These are phyloP conservation scores for Lagenidium giganteum DNA, from an alignment of 352 stramenopile genomes.

Conservation along the genomic window DNA sequence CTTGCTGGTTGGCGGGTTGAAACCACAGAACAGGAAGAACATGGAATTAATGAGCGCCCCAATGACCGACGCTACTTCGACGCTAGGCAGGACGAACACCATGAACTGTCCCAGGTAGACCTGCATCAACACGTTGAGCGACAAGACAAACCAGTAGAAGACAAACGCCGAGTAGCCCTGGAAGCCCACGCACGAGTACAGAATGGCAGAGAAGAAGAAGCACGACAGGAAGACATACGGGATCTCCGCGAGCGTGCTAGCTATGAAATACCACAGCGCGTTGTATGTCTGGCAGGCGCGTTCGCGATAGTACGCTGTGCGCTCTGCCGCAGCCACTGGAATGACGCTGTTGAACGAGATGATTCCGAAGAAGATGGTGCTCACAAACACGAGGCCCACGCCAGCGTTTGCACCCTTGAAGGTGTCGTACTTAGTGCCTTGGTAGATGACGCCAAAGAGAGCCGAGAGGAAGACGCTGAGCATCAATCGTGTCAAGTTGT, in stretches of 20 bases:
- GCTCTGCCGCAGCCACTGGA: conserved; percentile 52
- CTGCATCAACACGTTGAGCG: conserved; percentile 29
- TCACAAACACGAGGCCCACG: conserved; percentile 57
- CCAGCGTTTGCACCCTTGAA: conserved; percentile 14
- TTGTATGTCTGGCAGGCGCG: conserved; percentile 66
- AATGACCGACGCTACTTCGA: conserved; percentile 14
- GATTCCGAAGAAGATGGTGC: conserved; percentile 51
- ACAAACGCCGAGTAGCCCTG: conserved; percentile 13
- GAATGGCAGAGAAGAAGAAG: conserved; percentile 25
- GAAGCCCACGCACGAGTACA: conserved; percentile 43
- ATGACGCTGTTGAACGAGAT: conserved; percentile 55
- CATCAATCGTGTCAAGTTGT: conserved; percentile 51
- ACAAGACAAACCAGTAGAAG: conserved; percentile 52
- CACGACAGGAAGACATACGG: conserved; percentile 16
- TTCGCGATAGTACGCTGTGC: conserved; percentile 79
- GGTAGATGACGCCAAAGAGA: conserved; percentile 52
- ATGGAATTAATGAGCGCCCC: conserved; percentile 17
- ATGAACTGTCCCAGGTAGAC: conserved; percentile 61
- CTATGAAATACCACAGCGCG: conserved; percentile 21
- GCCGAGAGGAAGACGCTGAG: conserved; percentile 43
- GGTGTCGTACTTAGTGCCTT: conserved; percentile 9
- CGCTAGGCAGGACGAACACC: conserved; percentile 20
- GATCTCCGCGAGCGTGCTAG: conserved; percentile 44
- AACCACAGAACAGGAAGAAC: conserved; percentile 17
- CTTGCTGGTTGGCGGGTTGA: conserved; percentile 6